These are phyloP conservation scores for Lactarius pseudohatsudake DNA, from an alignment of 768 basidiomycete species.

Conservation along the genomic window DNA sequence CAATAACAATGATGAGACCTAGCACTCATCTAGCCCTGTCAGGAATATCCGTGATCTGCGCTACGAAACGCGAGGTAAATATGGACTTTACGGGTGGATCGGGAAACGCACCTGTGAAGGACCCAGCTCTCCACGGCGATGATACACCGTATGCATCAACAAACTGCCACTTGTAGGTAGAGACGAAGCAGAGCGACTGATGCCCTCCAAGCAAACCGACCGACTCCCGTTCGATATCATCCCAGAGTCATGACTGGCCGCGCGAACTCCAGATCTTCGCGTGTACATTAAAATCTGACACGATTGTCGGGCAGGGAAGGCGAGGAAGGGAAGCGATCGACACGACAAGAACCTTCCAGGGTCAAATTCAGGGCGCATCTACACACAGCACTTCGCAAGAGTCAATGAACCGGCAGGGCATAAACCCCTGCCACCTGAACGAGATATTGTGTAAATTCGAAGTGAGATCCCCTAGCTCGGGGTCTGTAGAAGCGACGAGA, in stretches of 20 bases:
- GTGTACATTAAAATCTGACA: not conserved
- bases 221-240: not conserved
- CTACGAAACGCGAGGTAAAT: constrained; percentile 5
- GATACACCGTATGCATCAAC: not conserved
- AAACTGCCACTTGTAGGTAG: not conserved
- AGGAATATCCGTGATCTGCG: not conserved
- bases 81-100: constrained; percentile 4
- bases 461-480: constrained; percentile 9
- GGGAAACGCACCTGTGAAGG: constrained; percentile 8
- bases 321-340: constrained; percentile 10
- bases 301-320: not conserved
- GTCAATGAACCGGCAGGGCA: not conserved
- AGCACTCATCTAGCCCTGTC: constrained; percentile 2
- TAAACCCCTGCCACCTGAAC: not conserved
- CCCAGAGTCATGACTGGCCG: not conserved
- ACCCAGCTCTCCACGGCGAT: constrained; percentile 13
- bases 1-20: not conserved
- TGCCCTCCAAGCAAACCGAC: not conserved
- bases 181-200: constrained; percentile 5
- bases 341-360: not conserved
- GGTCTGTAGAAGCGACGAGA: constrained; percentile 13
- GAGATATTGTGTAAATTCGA: constrained; percentile 1
- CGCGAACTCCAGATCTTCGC: not conserved
- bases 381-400: not conserved
- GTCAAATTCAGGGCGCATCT: constrained; percentile 19